Conservation (phyloP, 164 flowering plant species). For the Vitis riparia region DNA sequence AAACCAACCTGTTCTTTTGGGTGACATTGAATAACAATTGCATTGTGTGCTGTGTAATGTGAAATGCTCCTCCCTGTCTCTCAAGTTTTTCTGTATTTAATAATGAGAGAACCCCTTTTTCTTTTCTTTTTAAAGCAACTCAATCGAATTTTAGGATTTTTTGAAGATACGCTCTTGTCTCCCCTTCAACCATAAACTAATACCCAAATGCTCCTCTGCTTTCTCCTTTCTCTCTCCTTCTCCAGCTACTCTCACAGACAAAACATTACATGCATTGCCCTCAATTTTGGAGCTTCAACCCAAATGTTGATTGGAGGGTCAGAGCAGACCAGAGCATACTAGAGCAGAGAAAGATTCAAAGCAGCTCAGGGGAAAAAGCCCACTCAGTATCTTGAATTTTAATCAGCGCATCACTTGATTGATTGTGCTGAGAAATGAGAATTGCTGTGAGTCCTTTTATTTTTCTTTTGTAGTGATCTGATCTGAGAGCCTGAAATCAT, state of each 20-base stretch:
- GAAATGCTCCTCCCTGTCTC: not conserved
- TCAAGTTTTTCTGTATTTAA: not conserved
- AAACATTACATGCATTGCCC: not conserved
- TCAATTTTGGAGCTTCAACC: too few species aligned
- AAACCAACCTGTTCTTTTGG: conserved; percentile 3
- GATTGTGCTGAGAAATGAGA: too few species aligned
- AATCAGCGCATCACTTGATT: too few species aligned
- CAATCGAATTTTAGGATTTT: conserved; percentile 84
- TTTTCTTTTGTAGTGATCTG: too few species aligned
- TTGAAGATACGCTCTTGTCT: conserved; percentile 73
- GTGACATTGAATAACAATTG: conserved; percentile 11
- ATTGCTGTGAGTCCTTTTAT: too few species aligned
- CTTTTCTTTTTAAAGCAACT: conserved; percentile 52
- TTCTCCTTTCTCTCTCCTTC: conserved; percentile 6
- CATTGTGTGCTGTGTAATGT: not conserved
- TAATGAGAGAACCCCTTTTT: conserved; percentile 19
- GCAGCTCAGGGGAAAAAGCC: too few species aligned
- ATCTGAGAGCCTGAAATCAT: too few species aligned
- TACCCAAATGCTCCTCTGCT: conserved; percentile 7
- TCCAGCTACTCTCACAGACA: not conserved
- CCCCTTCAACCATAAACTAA: conserved; percentile 24
- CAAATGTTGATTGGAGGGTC: too few species aligned
- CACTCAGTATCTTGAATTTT: too few species aligned
- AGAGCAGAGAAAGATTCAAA: too few species aligned
- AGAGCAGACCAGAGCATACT: too few species aligned